Base-by-base conservation (phyloP, 2,329 filamentous ascomycete genomes). In the Epichloe gansuensis region DNA sequence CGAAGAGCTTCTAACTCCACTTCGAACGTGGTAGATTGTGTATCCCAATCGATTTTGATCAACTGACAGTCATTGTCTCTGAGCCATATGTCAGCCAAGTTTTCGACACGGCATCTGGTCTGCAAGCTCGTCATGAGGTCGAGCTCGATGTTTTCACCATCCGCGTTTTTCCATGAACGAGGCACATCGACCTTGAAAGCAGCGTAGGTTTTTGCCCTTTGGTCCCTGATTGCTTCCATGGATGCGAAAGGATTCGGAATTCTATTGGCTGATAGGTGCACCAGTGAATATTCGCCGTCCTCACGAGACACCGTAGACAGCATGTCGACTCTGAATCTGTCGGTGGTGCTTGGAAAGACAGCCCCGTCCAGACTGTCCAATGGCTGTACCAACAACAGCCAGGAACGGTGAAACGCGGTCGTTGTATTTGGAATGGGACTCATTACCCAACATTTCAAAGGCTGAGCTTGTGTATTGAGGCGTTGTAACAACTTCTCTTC, bases 51-150 rank as follows among this genome's bases (percentile, higher is more conserved):
- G 3, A 68, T 65, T 2, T 46, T 58, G 5, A 68, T 55, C 0
- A 56, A 50, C 13, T 64, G 62, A 1, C 45, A 42, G 1, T 54
- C 58, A 0, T 47, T 3, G 1, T 59, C 36, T 6, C 57, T 55
- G 1, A 65, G 6, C 0, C n/a, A 45, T 1, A 64, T 49, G 5
- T 39, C 53, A 2, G 38, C 5, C 5, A 60, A 49, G 6, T 63
- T 57, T 1, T 58, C 54, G 0, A 64, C 56, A 4, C 53, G 0
- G 73, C 77, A 15, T 74, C 78, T 62, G 75, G 82, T 63, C 75
- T 82, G 71, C 79, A 85, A 68, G 74, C 81, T 72, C 67, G 77
- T 51, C 81, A 85, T 68, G 73, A 85, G 64, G 72, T 86, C 48
- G 62, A 66, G 21, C 9, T 66, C 59, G 2, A 61, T 12, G 2